Base-by-base conservation (phyloP, 352 stramenopile species). In the Phytophthora quininea region DNA sequence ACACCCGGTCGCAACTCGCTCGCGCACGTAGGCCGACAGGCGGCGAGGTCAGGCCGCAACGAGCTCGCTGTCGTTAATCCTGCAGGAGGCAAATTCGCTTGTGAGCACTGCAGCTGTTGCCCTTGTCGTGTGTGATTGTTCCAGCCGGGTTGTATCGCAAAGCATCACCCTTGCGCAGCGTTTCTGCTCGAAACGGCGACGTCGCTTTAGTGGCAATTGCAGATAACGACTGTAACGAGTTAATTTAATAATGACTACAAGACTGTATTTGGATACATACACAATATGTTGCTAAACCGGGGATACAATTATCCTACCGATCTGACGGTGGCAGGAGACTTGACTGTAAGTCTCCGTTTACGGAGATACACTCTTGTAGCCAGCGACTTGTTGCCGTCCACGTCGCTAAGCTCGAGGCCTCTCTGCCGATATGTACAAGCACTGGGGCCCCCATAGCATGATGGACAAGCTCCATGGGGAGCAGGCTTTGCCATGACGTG, bases 71-170 rank as follows among this genome's bases (percentile, higher is more conserved):
- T 53, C 47, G 47, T 29, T 37, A 6, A 53, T 52, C 46, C 15
- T 7, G 9, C 46, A 38, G 47, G 47, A 53, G 7, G 47, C 47
- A 53, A 53, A 53, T 37, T 19, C 15, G 47, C 47, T 33, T 53
- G 27, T 53, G 24, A 33, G 19, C 2, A 4, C 47, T 29, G 43
- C 47, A 37, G 47, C 24, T 37, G 24, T 19, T 10, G 12, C 27
- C 19, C 19, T 15, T 15, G 9, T 51, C 4, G 47, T 38, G 47
- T 53, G 47, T 38, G 47, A 53, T 53, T 53, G 47, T 53, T 53
- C 47, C 15, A 30, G 43, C 43, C 4, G 4, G 9, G 12, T 29
- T 27, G 15, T 49, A 6, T 49, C 29, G 43, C 43, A 49, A 49
- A 49, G 15, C 43, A 49, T 49, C 43, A 9, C 14, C 9, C 3